Evolutionary conservation across 306 rosid species (phyloP).

Genomic region (Inga leiocalycina): DNA sequence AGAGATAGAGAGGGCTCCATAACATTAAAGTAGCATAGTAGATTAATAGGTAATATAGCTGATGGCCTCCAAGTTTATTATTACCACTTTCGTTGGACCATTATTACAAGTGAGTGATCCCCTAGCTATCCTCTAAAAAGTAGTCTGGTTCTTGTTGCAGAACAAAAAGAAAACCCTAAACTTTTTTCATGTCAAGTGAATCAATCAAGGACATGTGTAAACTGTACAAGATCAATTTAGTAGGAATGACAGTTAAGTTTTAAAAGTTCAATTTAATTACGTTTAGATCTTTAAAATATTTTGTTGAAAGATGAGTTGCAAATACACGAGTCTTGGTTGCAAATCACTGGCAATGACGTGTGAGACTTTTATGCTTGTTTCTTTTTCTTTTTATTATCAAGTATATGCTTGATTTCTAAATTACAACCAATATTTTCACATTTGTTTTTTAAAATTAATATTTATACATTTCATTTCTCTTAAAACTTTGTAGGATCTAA

Average conservation of each 20-base stretch:
- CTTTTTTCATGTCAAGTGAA: neutral
- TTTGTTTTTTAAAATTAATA: neutral
- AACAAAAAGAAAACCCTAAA: neutral
- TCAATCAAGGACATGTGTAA: neutral
- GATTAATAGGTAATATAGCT: neutral
- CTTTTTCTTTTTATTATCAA: neutral
- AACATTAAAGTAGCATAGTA: neutral
- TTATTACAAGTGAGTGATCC: slow-evolving; percentile 23
- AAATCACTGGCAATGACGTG: neutral
- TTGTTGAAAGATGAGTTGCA: neutral
- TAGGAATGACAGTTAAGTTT: neutral
- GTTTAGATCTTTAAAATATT: neutral
- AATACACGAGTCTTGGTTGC: neutral
- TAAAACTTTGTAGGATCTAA: neutral
- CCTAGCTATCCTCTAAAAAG: slow-evolving; percentile 43
- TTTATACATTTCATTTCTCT: neutral
- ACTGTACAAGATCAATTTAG: neutral
- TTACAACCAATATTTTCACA: neutral
- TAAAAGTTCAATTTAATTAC: neutral
- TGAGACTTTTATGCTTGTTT: neutral
- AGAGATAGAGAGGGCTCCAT: neutral
- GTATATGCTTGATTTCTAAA: neutral
- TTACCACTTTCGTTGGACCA: neutral
- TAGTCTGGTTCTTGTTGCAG: neutral
- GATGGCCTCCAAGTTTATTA: neutral